Percentiles rank a stretch among this genome's conserved stretches.
phyloP scores from a whole-genome alignment of 2,329 filamentous ascomycete genomes.

The Apiospora saccharicola region DNA sequence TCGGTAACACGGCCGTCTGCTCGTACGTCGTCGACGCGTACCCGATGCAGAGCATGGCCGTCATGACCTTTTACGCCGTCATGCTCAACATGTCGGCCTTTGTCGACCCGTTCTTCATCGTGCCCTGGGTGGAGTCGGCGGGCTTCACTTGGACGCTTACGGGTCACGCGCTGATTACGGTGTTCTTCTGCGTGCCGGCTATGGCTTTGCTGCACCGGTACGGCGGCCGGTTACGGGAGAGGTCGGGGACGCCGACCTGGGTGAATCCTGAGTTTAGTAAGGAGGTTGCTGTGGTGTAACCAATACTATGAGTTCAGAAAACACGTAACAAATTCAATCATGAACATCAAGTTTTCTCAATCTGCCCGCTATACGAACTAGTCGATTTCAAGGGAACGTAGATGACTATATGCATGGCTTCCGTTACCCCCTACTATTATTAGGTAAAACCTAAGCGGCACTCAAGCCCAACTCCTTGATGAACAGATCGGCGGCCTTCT shows the following conservation, averaged over 20 bases:
- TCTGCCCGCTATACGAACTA: no score
- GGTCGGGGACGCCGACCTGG: constrained; percentile 35
- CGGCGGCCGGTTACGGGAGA: constrained; percentile 47
- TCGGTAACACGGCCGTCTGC: constrained; percentile 61
- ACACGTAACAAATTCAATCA: no score
- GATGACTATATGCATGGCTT: no score
- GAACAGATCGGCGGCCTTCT: constrained; percentile 50
- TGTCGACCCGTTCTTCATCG: constrained; percentile 56
- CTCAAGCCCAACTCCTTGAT: constrained; percentile 39
- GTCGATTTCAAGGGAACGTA: no score
- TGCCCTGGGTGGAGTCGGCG: constrained; percentile 51
- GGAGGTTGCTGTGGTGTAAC: background rate
- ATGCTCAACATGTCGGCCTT: constrained; percentile 60
- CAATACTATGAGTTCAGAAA: no score
- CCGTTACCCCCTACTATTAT: background rate
- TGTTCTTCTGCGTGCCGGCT: constrained; percentile 47
- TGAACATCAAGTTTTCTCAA: no score
- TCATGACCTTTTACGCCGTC: constrained; percentile 62
- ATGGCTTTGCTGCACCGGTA: constrained; percentile 50
- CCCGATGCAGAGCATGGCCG: constrained; percentile 60
- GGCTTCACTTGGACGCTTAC: constrained; percentile 61
- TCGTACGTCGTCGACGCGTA: constrained; percentile 64
- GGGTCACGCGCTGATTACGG: constrained; percentile 54
- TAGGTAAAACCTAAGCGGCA: background rate
- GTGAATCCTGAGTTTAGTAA: constrained; percentile 15